Evolutionary conservation across 331 rosid species (phyloP).

Genomic region (Phaseolus coccineus): DNA sequence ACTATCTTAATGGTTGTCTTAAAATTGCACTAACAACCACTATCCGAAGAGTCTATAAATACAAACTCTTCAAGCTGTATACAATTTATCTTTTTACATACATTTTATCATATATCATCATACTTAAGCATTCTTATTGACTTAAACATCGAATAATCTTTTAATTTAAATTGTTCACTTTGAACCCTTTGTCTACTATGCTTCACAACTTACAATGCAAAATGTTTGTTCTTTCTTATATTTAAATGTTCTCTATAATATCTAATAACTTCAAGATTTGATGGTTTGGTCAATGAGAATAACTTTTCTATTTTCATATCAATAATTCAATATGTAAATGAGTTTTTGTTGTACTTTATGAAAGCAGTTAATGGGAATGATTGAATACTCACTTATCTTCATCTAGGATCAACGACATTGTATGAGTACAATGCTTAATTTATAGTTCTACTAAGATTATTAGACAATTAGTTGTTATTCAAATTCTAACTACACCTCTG

Average conservation of each 20-base stretch:
- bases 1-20: too few relatives aligned
- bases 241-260: not conserved
- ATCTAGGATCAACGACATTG: not conserved
- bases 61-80: too few relatives aligned
- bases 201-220: not conserved
- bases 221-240: not conserved
- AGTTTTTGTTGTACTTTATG: not conserved
- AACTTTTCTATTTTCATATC: slow-evolving; percentile 2
- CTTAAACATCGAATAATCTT: too few relatives aligned
- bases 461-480: too few relatives aligned
- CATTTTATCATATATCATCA: too few relatives aligned
- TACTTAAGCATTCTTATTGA: too few relatives aligned
- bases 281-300: slow-evolving; percentile 13
- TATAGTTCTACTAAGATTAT: not conserved
- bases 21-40: too few relatives aligned
- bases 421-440: not conserved
- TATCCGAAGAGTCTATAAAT: too few relatives aligned
- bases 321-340: not conserved
- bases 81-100: too few relatives aligned
- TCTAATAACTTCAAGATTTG: not conserved
- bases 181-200: slow-evolving; percentile 30
- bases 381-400: slow-evolving; percentile 3
- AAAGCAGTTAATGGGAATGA: not conserved
- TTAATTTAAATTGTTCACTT: slow-evolving; percentile 4
- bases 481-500: too few relatives aligned